Conservation (phyloP, 225 moss, liverwort and hornwort genomes). For the Antitrichia curtipendula region DNA sequence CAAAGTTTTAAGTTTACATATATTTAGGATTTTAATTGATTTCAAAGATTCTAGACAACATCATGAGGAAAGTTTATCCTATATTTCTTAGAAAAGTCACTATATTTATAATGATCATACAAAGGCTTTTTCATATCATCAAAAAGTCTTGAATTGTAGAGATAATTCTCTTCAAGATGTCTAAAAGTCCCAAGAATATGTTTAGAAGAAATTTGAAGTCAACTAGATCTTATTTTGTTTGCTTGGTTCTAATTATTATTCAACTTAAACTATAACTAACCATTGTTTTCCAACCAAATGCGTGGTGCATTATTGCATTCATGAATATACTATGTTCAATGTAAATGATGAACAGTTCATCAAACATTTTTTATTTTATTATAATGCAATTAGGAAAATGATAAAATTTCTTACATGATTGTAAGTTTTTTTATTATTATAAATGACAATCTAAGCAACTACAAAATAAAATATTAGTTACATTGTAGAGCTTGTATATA, state of each 20-base stretch:
- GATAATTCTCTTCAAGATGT: background rate
- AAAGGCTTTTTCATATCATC: background rate
- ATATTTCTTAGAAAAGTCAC: background rate
- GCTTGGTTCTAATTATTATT: background rate
- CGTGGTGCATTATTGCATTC: background rate
- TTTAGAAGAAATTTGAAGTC: too few species aligned
- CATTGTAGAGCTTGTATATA: background rate
- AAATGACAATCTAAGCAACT: background rate
- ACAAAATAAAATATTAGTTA: background rate
- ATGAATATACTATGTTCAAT: background rate
- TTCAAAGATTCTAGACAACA: background rate
- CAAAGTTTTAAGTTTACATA: background rate
- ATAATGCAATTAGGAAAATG: background rate
- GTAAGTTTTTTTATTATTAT: background rate
- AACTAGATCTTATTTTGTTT: background rate
- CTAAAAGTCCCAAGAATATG: fast-evolving
- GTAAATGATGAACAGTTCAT: background rate
- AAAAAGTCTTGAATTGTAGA: background rate
- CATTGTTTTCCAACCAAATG: too few species aligned
- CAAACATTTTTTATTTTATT: background rate
- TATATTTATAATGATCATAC: background rate
- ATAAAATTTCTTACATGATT: background rate
- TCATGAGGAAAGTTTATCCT: background rate
- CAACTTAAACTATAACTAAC: too few species aligned
- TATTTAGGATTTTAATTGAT: background rate